These are phyloP conservation scores for Linum lewisii DNA, from an alignment of 345 rosid species.

Conservation along the genomic window DNA sequence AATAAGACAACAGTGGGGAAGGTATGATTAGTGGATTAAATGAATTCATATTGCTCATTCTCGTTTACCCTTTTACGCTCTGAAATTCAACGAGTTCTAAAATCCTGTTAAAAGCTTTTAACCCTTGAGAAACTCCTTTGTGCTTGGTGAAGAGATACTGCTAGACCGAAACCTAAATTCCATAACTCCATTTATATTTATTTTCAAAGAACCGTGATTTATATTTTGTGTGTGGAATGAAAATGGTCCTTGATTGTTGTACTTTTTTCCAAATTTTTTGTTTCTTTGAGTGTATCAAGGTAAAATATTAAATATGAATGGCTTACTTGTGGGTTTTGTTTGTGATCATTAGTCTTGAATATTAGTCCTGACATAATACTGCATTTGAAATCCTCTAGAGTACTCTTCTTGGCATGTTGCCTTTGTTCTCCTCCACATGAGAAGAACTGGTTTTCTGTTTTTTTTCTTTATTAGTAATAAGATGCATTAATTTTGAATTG, in stretches of 20 bases:
- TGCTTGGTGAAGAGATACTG: background rate
- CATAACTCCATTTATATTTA: too few relatives aligned
- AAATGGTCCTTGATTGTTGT: background rate
- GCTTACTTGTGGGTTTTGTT: too few relatives aligned
- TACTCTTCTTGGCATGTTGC: slow-evolving; percentile 4
- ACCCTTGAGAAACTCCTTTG: background rate
- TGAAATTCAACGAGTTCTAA: background rate
- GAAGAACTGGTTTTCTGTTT: background rate
- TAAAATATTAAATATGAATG: too few relatives aligned
- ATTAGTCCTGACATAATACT: too few relatives aligned
- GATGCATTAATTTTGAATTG: slow-evolving; percentile 12
- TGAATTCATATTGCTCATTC: background rate
- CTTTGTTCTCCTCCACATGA: background rate
- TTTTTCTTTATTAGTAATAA: slow-evolving; percentile 8
- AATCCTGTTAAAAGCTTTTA: background rate
- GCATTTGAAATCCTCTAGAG: too few relatives aligned
- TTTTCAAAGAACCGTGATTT: background rate
- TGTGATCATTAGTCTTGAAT: background rate
- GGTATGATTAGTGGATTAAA: background rate
- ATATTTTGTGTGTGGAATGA: background rate
- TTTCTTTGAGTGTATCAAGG: too few relatives aligned
- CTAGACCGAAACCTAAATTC: background rate
- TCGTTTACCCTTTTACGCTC: background rate
- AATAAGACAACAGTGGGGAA: background rate
- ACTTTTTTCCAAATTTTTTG: too few relatives aligned